A percentile compares a stretch with the other conserved stretches of the same genome.
Evolutionary conservation across 768 basidiomycete species (phyloP).

Genomic region (Galerina marginata): DNA sequence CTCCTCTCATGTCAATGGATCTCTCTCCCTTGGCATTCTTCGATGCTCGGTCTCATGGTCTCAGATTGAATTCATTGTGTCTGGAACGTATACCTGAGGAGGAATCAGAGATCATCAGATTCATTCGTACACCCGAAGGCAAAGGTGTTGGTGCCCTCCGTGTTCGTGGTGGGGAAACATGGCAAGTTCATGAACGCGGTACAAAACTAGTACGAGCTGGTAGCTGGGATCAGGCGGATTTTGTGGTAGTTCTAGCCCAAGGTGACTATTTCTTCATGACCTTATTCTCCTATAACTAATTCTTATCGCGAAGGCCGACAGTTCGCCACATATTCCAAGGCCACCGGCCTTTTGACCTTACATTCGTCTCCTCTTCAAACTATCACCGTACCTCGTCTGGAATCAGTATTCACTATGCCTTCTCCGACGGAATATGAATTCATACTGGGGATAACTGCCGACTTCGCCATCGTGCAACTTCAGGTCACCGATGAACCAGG

Average conservation of each 20-base stretch:
- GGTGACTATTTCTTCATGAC: slow-evolving; percentile 44
- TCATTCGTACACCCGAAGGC: slow-evolving; percentile 83
- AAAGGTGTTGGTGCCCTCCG: slow-evolving; percentile 74
- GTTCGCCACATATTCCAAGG: slow-evolving; percentile 64
- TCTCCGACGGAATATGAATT: slow-evolving; percentile 54
- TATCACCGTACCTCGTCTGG: slow-evolving; percentile 55
- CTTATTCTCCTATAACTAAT: background rate
- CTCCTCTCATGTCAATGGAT: slow-evolving; percentile 67
- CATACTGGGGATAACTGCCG: slow-evolving; percentile 70
- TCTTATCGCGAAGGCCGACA: slow-evolving; percentile 45
- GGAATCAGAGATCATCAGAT: slow-evolving; percentile 58
- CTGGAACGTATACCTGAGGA: slow-evolving; percentile 48
- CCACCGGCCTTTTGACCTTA: slow-evolving; percentile 54
- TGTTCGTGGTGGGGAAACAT: slow-evolving; percentile 64
- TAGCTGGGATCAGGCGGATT: slow-evolving; percentile 63
- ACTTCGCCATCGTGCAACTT: slow-evolving; percentile 64
- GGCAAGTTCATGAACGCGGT: slow-evolving; percentile 57
- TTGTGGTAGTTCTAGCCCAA: slow-evolving; percentile 71
- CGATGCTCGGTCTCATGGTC: slow-evolving; percentile 57
- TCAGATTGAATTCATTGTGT: slow-evolving; percentile 49
- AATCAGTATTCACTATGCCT: slow-evolving; percentile 70
- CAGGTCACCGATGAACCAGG: slow-evolving; percentile 44
- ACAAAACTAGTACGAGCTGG: slow-evolving; percentile 51
- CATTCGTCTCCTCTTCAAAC: slow-evolving; percentile 51
- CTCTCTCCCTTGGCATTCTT: slow-evolving; percentile 68